Evolutionary conservation across 441 rosid genomes (phyloP).

Genomic region (Geranium incanum): DNA sequence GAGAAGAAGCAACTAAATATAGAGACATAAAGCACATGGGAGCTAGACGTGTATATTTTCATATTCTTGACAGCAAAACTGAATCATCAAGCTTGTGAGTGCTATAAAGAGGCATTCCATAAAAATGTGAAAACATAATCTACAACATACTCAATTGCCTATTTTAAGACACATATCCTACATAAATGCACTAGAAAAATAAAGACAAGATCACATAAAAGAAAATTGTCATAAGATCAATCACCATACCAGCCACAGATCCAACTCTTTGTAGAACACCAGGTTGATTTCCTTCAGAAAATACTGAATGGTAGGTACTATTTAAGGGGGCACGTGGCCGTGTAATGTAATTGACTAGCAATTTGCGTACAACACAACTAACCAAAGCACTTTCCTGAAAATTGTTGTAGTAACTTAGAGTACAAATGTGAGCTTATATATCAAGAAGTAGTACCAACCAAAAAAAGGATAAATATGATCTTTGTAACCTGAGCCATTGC

Average conservation of each 20-base stretch:
- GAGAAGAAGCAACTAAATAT: background rate
- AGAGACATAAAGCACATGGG: background rate
- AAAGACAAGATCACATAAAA: constrained; percentile 6
- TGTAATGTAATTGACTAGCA: constrained; percentile 65
- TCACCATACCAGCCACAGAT: constrained; percentile 78
- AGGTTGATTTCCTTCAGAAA: constrained; percentile 52
- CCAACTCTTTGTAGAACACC: constrained; percentile 93
- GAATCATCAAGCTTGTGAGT: background rate
- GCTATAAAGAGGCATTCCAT: background rate
- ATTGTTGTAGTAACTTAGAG: constrained; percentile 15
- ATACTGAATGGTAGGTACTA: constrained; percentile 41
- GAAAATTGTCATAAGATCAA: constrained; percentile 12
- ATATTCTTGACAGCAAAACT: background rate
- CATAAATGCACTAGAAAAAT: constrained; percentile 9
- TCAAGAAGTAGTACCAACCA: constrained; percentile 13
- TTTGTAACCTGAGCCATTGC: constrained; percentile 76
- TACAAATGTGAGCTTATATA: constrained; percentile 11
- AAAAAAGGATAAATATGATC: constrained; percentile 3
- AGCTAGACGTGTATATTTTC: background rate
- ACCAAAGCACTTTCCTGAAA: constrained; percentile 73
- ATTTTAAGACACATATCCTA: background rate
- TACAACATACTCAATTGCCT: background rate
- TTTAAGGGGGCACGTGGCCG: constrained; percentile 44
- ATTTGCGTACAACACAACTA: constrained; percentile 51
- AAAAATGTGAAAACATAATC: background rate